phyloP scores from a whole-genome alignment of 352 stramenopile genomes.

The Pythium biforme region DNA sequence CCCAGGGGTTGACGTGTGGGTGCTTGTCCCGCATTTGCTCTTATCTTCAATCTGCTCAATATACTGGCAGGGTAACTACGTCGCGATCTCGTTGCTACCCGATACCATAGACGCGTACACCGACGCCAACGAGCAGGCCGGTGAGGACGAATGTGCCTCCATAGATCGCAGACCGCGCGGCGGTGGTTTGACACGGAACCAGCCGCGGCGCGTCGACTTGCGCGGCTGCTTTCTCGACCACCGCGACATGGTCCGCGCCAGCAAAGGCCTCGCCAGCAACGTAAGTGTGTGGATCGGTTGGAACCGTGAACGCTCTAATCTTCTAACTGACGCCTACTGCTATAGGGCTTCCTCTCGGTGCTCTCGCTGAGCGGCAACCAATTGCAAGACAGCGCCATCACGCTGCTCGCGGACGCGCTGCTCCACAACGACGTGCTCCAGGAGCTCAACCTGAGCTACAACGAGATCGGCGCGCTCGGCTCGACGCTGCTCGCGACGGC shows the following conservation, averaged over 20 bases:
- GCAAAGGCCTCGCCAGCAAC: constrained; percentile 45
- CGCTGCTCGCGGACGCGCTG: constrained; percentile 50
- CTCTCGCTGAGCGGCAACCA: constrained; percentile 71
- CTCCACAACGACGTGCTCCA: constrained; percentile 46
- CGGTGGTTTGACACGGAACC: background rate
- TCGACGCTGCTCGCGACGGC: constrained; percentile 55
- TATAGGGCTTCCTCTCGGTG: constrained; percentile 51
- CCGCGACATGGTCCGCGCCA: constrained; percentile 42
- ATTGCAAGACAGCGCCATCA: constrained; percentile 51
- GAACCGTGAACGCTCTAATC: background rate
- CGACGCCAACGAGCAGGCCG: background rate
- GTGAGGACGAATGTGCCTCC: background rate
- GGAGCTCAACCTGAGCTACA: constrained; percentile 73
- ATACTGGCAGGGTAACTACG: background rate
- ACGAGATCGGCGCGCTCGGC: constrained; percentile 48
- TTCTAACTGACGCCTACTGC: background rate
- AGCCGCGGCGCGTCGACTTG: constrained; percentile 37
- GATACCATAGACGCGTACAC: background rate
- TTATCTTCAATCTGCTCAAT: background rate
- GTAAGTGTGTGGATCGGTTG: constrained; percentile 21
- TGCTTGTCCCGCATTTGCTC: too few relatives aligned
- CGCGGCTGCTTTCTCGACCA: constrained; percentile 52
- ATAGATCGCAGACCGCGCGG: background rate
- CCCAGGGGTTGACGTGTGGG: background rate
- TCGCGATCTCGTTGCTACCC: constrained; percentile 6